Evolutionary conservation across 345 rosid genomes (phyloP), one percentile per base, ranked within the genome.

Genomic region (Aquilaria yunnanensis): DNA sequence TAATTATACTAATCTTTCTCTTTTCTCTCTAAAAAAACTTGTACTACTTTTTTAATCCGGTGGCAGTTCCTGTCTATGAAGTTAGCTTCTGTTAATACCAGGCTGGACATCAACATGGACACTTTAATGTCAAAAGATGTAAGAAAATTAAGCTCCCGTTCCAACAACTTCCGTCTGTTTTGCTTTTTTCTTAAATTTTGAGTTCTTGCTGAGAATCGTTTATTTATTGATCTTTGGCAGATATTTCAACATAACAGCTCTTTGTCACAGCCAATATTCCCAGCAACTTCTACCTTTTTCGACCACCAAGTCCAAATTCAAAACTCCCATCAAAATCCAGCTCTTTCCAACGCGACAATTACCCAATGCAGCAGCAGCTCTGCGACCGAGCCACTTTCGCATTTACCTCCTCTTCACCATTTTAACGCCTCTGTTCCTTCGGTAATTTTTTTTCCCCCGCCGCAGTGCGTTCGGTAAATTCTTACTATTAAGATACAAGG

Each of bases 31-130:
- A 37, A 37, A 37, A 37, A 32, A 51, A 54, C 12, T 11, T 54
- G 70, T 47, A 1, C 43, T 37, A 37, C 8, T 1, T 10, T 10
- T 59, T 54, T 12, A 77, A 57, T 56, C 67, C 37, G 43, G 43
- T 37, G 43, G 73, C 87, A 92, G 98, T 89, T 83, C 75, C 90
- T 92, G 61, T 92, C 98, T 0, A 92, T 92, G 98, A 89, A 89
- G 85, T 71, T 92, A 77, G 81, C 98, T 67, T 80, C 98, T 55
- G 92, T 89, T 66, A 84, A 85, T 66, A 37, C 43, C 85, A 78
- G 90, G 79, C 80, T 79, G 87, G 91, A 84, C 54, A 71, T 72
- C 77, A 83, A 80, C 73, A 61, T 80, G 80, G 85, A 85, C 31
- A 51, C 80, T 64, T 73, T 81, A 46, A 54, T 77, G 77, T 70